Conservation (phyloP, 257 asterid species). For the Petunia secreta region DNA sequence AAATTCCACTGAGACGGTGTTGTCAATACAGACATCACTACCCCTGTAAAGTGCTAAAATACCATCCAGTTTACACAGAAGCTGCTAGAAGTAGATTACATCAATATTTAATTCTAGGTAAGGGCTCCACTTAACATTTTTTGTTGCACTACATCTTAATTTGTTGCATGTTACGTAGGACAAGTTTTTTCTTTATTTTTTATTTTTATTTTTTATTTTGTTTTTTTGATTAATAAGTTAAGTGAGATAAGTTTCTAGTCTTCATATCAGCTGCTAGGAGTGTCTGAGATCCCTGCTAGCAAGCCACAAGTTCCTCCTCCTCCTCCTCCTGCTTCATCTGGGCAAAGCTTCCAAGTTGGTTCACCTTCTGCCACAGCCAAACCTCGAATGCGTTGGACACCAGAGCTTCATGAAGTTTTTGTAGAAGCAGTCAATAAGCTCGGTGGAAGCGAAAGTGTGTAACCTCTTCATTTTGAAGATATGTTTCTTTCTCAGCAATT, state of each 20-base stretch:
- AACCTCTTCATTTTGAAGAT: constrained; percentile 19
- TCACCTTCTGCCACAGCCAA: constrained; percentile 57
- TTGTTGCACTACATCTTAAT: not conserved
- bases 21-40: not conserved
- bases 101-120: not conserved
- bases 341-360: constrained; percentile 42
- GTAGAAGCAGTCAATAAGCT: constrained; percentile 79
- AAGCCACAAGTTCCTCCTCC: constrained; percentile 42
- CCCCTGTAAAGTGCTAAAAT: not conserved
- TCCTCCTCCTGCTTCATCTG: constrained; percentile 36
- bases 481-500: not conserved
- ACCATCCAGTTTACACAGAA: not conserved
- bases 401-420: constrained; percentile 82
- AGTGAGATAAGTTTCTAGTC: constrained; percentile 24
- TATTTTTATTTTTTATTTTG: not conserved
- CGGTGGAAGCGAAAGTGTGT: constrained; percentile 82
- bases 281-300: constrained; percentile 35
- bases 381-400: constrained; percentile 96
- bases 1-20: not conserved
- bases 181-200: not conserved
- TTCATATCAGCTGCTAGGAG: constrained; percentile 52
- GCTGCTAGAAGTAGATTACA: constrained; percentile 4
- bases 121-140: not conserved
- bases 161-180: not conserved
- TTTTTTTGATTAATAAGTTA: not conserved